Evolutionary conservation across 1,284 basidiomycete genomes (phyloP).

Genomic region (Leccinum variabile): DNA sequence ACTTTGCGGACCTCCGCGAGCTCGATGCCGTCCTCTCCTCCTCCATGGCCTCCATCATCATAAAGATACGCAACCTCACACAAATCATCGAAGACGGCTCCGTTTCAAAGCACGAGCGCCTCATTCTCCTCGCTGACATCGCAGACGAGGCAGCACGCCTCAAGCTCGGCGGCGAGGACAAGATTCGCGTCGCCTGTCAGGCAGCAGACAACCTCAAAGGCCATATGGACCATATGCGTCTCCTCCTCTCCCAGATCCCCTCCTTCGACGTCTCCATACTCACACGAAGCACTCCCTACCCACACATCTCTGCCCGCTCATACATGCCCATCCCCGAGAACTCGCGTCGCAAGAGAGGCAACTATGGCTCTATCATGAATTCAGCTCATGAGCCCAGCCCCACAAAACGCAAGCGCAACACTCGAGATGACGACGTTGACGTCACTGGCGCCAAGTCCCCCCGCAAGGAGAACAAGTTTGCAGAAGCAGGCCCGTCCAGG

Average conservation of each 20-base stretch:
- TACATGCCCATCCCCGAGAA: constrained; percentile 65
- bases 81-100: constrained; percentile 72
- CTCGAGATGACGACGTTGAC: constrained; percentile 61
- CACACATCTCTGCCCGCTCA: constrained; percentile 65
- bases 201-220: constrained; percentile 87
- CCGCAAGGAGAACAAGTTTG: constrained; percentile 44
- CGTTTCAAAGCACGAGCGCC: constrained; percentile 74
- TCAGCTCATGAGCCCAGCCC: constrained; percentile 51
- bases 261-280: constrained; percentile 61
- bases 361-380: constrained; percentile 49
- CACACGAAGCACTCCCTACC: constrained; percentile 67
- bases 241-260: constrained; percentile 65
- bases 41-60: constrained; percentile 76
- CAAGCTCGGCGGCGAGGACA: constrained; percentile 97
- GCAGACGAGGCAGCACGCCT: constrained; percentile 91
- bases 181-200: constrained; percentile 94
- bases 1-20: constrained; percentile 94
- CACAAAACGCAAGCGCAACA: constrained; percentile 57
- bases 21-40: constrained; percentile 96
- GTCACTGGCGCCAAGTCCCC: constrained; percentile 41
- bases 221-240: constrained; percentile 69
- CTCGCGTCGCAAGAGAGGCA: constrained; percentile 54
- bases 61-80: constrained; percentile 75
- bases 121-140: constrained; percentile 88
- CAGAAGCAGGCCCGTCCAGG: constrained; percentile 41